These are phyloP conservation scores for Albugo candida DNA, from an alignment of 352 stramenopile species.

Conservation along the genomic window DNA sequence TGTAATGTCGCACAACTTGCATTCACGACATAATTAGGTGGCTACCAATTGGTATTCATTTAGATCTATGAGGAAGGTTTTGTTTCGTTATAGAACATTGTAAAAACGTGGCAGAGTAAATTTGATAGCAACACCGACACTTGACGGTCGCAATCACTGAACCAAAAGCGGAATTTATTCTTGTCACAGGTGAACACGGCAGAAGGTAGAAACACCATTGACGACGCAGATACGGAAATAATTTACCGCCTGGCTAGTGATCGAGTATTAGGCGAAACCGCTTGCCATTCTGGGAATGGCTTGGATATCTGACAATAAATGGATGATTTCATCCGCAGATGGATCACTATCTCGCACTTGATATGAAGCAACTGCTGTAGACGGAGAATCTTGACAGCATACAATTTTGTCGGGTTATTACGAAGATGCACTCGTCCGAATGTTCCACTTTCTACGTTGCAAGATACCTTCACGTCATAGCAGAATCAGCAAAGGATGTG, in stretches of 20 bases:
- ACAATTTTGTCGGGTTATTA: conserved; percentile 22
- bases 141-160: too few relatives aligned
- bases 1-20: too few relatives aligned
- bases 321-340: conserved; percentile 74
- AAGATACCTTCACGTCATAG: not conserved
- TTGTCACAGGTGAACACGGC: too few relatives aligned
- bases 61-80: too few relatives aligned
- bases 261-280: conserved; percentile 82
- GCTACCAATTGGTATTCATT: too few relatives aligned
- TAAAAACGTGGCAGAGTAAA: too few relatives aligned
- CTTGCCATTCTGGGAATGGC: conserved; percentile 76
- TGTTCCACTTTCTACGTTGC: conserved; percentile 47
- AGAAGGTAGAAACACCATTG: conserved; percentile 57
- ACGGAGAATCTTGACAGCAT: conserved; percentile 79
- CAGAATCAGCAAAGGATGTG: not conserved
- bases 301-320: conserved; percentile 78
- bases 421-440: conserved; percentile 72
- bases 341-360: conserved; percentile 81
- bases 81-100: too few relatives aligned
- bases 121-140: too few relatives aligned
- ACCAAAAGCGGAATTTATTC: too few relatives aligned
- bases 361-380: conserved; percentile 83
- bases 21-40: too few relatives aligned
- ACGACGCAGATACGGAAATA: conserved; percentile 83
- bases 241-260: conserved; percentile 82